phyloP scores from a whole-genome alignment of 345 rosid species.

The Populus euphratica region DNA sequence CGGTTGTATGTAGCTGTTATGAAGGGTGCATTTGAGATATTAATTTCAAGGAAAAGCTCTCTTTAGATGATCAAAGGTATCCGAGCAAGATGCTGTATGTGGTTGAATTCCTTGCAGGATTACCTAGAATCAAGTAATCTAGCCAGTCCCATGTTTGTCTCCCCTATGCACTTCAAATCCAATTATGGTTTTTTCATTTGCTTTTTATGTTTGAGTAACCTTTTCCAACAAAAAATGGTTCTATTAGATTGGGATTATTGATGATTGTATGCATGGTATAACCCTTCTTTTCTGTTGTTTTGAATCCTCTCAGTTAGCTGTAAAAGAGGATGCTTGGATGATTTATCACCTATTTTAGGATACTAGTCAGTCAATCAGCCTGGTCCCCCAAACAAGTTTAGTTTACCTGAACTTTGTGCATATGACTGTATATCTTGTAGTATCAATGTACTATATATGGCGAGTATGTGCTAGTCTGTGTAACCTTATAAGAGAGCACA shows the following conservation, averaged over 20 bases:
- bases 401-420: too few relatives aligned
- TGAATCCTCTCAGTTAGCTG: too few relatives aligned
- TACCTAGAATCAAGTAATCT: neutral
- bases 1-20: neutral
- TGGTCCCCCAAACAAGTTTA: too few relatives aligned
- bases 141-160: neutral
- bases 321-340: too few relatives aligned
- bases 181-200: neutral
- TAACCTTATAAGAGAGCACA: too few relatives aligned
- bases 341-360: too few relatives aligned
- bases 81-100: neutral
- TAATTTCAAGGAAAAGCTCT: neutral
- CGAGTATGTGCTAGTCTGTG: too few relatives aligned
- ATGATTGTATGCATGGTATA: neutral
- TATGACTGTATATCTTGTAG: too few relatives aligned
- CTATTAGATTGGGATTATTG: neutral
- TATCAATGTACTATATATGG: too few relatives aligned
- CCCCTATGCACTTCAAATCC: neutral
- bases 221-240: neutral
- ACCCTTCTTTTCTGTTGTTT: neutral
- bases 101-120: neutral
- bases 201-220: neutral
- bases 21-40: neutral
- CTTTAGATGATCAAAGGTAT: neutral
- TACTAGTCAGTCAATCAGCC: too few relatives aligned